Base-by-base conservation (phyloP, 1,284 basidiomycete genomes). In the Sporisorium exsertum region DNA sequence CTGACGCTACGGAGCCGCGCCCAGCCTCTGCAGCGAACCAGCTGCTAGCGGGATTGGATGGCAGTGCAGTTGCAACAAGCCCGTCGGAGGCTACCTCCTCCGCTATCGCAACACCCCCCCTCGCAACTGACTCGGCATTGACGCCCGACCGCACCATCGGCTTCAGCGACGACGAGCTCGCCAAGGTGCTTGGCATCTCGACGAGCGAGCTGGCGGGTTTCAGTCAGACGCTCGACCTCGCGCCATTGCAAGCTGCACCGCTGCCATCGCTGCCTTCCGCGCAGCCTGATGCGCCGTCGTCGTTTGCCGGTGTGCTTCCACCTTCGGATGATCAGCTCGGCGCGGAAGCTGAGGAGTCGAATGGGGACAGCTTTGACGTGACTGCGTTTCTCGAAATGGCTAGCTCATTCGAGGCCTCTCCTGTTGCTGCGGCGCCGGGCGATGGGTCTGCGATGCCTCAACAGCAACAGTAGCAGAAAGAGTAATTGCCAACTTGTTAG, bases 101-200 rank as follows among this genome's bases (percentile, higher is more conserved):
- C 13, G 60, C 42, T 13, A 61, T 43, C 24, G 64, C 64, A 5
- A 61, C 70, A 6, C 61, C 60, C 9, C 49, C 62, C 27, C 16
- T 72, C 16, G 27, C 47, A 1, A 55, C 27, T 32, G 70, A 58
- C 16, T 32, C 56, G 9, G 42, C 59, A 2, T 45, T 45, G 27
- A 42, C 58, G 15, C 37, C 54, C 7, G 64, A 64, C 35, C 61
- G 60, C 10, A 43, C 62, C 6, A 57, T 72, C 37, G 65, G 58
- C 2, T 61, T 72, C 54, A 68, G 60, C 55, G 74, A 77, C 40
- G 66, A 66, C 47, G 74, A 77, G 35, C 70, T 77, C 24, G 74
- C 74, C 63, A 66, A 65, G 20, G 63, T 73, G 8, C 66, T 77
- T 7, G 74, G 74, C 35, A 73, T 77, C 57, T 72, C 74, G 15